phyloP scores from a whole-genome alignment of 768 basidiomycete genomes.

The Lactarius sanguifluus region DNA sequence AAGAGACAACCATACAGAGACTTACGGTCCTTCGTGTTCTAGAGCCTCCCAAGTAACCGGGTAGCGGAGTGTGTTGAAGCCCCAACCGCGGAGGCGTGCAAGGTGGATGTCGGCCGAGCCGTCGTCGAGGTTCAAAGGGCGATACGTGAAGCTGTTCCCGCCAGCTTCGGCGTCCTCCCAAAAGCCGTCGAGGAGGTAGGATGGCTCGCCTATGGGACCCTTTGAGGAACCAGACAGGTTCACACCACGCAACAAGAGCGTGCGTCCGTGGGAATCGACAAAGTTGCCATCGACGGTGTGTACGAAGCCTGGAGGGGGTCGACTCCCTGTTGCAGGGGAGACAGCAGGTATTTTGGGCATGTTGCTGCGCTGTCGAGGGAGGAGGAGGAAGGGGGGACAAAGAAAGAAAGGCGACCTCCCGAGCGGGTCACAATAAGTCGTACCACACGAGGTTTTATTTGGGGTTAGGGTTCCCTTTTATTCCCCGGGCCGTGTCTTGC shows the following conservation, averaged over 20 bases:
- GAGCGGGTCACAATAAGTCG: constrained; percentile 19
- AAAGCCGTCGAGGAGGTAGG: constrained; percentile 68
- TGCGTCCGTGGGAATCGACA: constrained; percentile 71
- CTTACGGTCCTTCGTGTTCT: constrained; percentile 95
- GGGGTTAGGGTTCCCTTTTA: constrained; percentile 19
- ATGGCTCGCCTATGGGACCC: constrained; percentile 70
- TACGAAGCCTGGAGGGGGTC: constrained; percentile 50
- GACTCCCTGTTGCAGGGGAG: constrained; percentile 57
- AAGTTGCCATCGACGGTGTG: constrained; percentile 70
- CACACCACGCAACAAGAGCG: constrained; percentile 86
- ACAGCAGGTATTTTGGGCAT: constrained; percentile 59
- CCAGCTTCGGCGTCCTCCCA: constrained; percentile 78
- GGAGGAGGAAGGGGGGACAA: constrained; percentile 13
- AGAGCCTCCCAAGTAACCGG: constrained; percentile 94
- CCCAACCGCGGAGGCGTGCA: constrained; percentile 85
- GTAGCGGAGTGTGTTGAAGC: constrained; percentile 84
- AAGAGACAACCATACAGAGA: constrained; percentile 29
- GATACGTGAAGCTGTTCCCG: constrained; percentile 66
- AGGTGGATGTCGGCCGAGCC: constrained; percentile 85
- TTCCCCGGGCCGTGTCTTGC: neutral
- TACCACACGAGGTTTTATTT: constrained; percentile 12
- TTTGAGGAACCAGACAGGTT: constrained; percentile 92
- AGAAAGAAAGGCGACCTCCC: neutral
- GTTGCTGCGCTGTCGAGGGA: constrained; percentile 10
- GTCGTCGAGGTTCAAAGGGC: constrained; percentile 83